These are phyloP conservation scores for Leonotis leonurus DNA, from an alignment of 257 asterid species.

Conservation along the genomic window DNA sequence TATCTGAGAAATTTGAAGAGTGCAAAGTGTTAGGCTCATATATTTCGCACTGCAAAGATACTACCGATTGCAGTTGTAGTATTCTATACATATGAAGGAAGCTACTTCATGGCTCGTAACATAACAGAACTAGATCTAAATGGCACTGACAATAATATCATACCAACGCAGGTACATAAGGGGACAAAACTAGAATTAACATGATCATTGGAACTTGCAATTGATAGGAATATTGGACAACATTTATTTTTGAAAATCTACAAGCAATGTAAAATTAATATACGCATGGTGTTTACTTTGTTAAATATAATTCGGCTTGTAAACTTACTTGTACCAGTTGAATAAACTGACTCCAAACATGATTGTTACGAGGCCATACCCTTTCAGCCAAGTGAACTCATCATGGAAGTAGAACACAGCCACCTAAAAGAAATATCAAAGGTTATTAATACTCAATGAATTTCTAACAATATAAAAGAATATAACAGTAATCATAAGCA, in stretches of 20 bases:
- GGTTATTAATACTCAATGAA: background rate
- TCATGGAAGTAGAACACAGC: slow-evolving; percentile 94
- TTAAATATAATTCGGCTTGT: slow-evolving; percentile 8
- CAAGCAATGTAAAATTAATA: background rate
- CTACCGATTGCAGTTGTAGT: background rate
- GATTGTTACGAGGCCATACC: slow-evolving; percentile 64
- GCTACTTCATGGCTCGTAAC: too few relatives aligned
- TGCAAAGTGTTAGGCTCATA: background rate
- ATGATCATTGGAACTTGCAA: background rate
- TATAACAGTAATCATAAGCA: background rate
- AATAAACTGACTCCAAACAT: slow-evolving; percentile 84
- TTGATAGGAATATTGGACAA: too few relatives aligned
- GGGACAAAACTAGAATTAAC: background rate
- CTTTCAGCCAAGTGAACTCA: slow-evolving; percentile 79
- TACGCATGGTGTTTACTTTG: background rate
- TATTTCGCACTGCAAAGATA: background rate
- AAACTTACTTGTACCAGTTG: slow-evolving; percentile 95
- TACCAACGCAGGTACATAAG: background rate
- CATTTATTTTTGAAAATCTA: background rate
- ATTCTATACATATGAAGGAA: too few relatives aligned
- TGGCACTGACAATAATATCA: background rate
- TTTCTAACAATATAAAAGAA: background rate
- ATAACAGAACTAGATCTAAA: background rate
- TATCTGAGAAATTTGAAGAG: slow-evolving; percentile 29
- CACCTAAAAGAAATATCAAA: slow-evolving; percentile 41